Percentiles rank a stretch among this genome's conserved stretches.
Conservation (phyloP, 768 basidiomycete genomes). For the Boletus rufocinnamomeus region DNA sequence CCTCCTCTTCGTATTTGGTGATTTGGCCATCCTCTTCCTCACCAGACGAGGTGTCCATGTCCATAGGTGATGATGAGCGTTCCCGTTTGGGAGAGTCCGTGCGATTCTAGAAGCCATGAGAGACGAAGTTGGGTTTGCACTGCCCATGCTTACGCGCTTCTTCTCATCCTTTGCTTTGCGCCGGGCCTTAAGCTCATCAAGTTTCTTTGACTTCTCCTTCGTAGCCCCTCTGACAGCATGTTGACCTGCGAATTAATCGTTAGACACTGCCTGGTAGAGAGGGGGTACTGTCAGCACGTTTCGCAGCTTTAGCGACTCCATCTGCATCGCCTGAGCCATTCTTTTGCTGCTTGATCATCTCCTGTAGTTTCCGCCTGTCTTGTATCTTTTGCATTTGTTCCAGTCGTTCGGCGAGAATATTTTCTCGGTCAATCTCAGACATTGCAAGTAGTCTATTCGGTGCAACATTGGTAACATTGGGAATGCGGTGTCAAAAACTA, state of each 20-base stretch:
- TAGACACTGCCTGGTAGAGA: conserved; percentile 8
- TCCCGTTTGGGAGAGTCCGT: conserved; percentile 64
- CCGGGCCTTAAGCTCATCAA: conserved; percentile 84
- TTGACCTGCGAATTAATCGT: conserved; percentile 52
- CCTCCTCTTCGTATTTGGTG: conserved; percentile 70
- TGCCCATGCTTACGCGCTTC: conserved; percentile 59
- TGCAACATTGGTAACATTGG: conserved; percentile 9
- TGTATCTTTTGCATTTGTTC: conserved; percentile 79
- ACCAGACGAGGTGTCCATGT: conserved; percentile 79
- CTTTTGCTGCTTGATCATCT: conserved; percentile 70
- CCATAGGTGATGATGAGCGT: conserved; percentile 78
- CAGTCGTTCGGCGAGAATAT: conserved; percentile 73
- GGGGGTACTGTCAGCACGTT: conserved; percentile 52
- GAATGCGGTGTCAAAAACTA: conserved; percentile 29
- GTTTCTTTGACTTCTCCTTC: conserved; percentile 75
- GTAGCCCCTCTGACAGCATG: conserved; percentile 72
- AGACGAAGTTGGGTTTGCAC: conserved; percentile 2
- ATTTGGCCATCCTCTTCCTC: conserved; percentile 82
- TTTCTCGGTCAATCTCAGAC: conserved; percentile 89
- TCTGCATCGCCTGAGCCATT: conserved; percentile 52
- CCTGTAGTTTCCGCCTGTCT: conserved; percentile 69
- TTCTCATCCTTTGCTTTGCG: conserved; percentile 89
- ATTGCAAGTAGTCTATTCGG: conserved; percentile 66
- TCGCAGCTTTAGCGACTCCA: conserved; percentile 69
- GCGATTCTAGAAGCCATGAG: conserved; percentile 41